These are phyloP conservation scores for Cladobotryum mycophilum DNA, from an alignment of 2,329 filamentous ascomycete genomes.

Conservation along the genomic window DNA sequence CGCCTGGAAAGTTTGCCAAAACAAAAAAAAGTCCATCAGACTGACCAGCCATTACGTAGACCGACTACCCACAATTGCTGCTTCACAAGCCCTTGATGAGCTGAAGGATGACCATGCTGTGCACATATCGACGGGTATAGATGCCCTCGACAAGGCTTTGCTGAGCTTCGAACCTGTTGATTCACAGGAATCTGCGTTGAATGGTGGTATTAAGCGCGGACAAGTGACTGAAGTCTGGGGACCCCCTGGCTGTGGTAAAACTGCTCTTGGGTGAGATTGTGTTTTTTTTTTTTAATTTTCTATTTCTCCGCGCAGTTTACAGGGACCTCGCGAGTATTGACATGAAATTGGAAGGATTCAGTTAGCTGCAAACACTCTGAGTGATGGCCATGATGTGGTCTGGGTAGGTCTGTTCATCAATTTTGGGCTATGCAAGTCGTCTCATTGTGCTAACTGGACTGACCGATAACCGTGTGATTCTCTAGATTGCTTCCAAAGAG, in stretches of 20 bases:
- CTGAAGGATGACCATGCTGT: conserved; percentile 45
- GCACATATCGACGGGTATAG: conserved; percentile 51
- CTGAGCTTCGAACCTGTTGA: conserved; percentile 11
- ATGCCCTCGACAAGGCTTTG: conserved; percentile 45
- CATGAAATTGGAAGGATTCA: conserved; percentile 52
- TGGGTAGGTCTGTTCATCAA: conserved; percentile 67
- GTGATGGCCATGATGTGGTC: conserved; percentile 56
- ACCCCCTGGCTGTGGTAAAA: conserved; percentile 80
- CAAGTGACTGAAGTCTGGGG: conserved; percentile 85
- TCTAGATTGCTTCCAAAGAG: conserved; percentile 43
- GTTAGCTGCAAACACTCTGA: conserved; percentile 57
- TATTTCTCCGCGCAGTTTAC: neutral
- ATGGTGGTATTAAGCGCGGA: conserved; percentile 62
- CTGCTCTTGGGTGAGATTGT: conserved; percentile 58
- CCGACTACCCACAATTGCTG: conserved; percentile 69
- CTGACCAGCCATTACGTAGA: conserved; percentile 40
- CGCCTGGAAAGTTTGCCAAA: neutral
- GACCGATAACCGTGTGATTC: neutral
- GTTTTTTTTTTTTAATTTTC: neutral
- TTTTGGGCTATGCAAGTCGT: neutral
- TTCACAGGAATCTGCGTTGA: conserved; percentile 11
- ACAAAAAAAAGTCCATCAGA: neutral
- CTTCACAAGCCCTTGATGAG: conserved; percentile 62
- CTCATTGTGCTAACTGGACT: neutral
- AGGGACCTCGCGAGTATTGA: neutral